Conservation (phyloP, 805 yeast genomes). For the Wickerhamomyces queroliae region DNA sequence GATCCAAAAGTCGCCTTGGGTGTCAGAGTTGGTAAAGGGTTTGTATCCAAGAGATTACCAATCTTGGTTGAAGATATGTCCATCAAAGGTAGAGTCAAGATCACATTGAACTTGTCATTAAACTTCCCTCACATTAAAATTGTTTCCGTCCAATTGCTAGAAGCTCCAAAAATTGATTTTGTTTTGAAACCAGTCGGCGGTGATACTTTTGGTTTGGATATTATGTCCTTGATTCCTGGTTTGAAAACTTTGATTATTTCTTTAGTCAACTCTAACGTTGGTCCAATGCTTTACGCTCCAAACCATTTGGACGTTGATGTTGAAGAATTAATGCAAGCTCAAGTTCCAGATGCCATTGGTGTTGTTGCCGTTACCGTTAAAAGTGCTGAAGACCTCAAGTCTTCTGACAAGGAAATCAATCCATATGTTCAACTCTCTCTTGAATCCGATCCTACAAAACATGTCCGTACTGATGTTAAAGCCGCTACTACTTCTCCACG, state of each 20-base stretch:
- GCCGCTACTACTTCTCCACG: constrained; percentile 50
- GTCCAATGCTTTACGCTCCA: constrained; percentile 80
- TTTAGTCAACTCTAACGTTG: constrained; percentile 61
- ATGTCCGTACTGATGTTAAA: constrained; percentile 49
- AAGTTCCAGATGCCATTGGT: constrained; percentile 64
- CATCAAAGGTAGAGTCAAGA: constrained; percentile 61
- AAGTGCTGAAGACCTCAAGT: constrained; percentile 44
- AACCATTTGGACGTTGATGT: constrained; percentile 72
- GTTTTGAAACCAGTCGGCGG: constrained; percentile 85
- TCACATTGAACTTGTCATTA: constrained; percentile 54
- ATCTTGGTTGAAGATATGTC: constrained; percentile 78
- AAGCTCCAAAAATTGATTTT: constrained; percentile 75
- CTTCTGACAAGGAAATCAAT: constrained; percentile 38
- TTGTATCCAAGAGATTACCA: constrained; percentile 72
- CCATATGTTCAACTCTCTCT: constrained; percentile 50
- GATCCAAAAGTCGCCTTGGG: constrained; percentile 81
- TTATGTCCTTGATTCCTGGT: constrained; percentile 82
- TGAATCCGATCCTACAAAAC: constrained; percentile 37
- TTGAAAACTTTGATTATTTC: constrained; percentile 65
- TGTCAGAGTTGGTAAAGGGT: constrained; percentile 75
- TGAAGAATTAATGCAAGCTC: constrained; percentile 61
- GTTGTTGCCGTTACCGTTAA: constrained; percentile 58
- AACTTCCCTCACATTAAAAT: constrained; percentile 74
- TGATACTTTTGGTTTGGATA: constrained; percentile 79
- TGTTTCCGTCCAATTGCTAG: constrained; percentile 67